Conservation (phyloP, 352 stramenopile genomes). For the Albugo laibachii region DNA sequence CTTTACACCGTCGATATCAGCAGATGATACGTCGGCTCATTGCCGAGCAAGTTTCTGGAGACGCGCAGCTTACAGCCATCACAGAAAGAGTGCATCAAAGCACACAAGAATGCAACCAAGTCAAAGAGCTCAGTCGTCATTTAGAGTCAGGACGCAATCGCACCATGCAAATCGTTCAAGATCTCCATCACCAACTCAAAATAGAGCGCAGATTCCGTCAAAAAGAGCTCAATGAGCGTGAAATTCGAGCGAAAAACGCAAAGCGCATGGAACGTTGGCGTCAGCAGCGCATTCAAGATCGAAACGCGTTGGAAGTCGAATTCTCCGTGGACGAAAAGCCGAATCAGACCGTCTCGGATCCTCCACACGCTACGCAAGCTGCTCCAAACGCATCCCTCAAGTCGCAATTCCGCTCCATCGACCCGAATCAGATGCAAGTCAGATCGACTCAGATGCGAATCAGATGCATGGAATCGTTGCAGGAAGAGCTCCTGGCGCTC, state of each 20-base stretch:
- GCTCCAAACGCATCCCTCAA: constrained; percentile 28
- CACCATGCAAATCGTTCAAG: constrained; percentile 56
- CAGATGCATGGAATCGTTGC: constrained; percentile 35
- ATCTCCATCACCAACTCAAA: constrained; percentile 56
- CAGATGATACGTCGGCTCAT: constrained; percentile 68
- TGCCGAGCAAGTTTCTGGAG: constrained; percentile 45
- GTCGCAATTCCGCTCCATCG: constrained; percentile 35
- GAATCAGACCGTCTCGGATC: constrained; percentile 22
- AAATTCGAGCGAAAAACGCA: constrained; percentile 58
- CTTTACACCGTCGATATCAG: constrained; percentile 41
- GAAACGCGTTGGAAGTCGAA: constrained; percentile 53
- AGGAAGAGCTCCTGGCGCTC: constrained; percentile 49
- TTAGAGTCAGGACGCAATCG: constrained; percentile 54
- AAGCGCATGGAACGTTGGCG: constrained; percentile 69
- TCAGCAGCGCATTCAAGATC: constrained; percentile 43
- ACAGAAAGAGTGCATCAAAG: constrained; percentile 39
- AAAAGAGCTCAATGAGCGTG: constrained; percentile 45
- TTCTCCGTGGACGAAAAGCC: constrained; percentile 43
- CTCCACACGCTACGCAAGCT: constrained; percentile 50
- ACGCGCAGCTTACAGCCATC: constrained; percentile 50
- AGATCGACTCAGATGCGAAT: constrained; percentile 38
- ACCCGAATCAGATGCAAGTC: constrained; percentile 41
- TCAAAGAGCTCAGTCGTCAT: constrained; percentile 51
- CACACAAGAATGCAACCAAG: constrained; percentile 37
- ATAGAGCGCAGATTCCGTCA: constrained; percentile 36